Evolutionary conservation across 169 alveolate species (phyloP).

Genomic region (Plasmodium inui): DNA sequence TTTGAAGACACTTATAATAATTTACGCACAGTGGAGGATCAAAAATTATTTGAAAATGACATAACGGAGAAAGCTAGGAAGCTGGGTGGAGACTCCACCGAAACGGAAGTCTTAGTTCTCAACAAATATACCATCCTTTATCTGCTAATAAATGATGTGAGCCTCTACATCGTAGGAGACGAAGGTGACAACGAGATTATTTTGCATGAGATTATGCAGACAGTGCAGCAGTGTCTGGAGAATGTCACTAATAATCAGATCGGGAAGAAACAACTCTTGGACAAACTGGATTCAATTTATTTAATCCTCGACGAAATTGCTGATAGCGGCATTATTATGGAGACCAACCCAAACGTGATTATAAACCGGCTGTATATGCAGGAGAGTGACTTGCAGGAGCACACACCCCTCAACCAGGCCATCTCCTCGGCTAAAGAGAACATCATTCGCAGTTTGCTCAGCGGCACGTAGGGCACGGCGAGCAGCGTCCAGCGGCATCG

Average conservation of each 20-base stretch:
- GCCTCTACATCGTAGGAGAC: conserved; percentile 77
- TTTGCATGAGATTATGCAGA: conserved; percentile 77
- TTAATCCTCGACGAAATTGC: conserved; percentile 82
- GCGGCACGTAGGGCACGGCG: conserved; percentile 16
- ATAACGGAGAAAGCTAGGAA: conserved; percentile 59
- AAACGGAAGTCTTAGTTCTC: conserved; percentile 53
- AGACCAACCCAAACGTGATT: conserved; percentile 33
- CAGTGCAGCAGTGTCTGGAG: conserved; percentile 75
- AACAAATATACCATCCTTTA: conserved; percentile 66
- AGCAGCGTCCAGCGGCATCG: background rate
- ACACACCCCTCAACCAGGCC: conserved; percentile 58
- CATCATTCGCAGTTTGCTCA: conserved; percentile 47
- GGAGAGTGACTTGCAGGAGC: conserved; percentile 55
- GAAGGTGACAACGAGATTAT: conserved; percentile 80
- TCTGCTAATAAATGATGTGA: conserved; percentile 33
- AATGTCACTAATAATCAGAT: conserved; percentile 78
- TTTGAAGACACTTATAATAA: conserved; percentile 48
- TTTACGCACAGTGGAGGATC: conserved; percentile 45
- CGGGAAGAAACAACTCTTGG: conserved; percentile 75
- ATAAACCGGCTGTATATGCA: conserved; percentile 46
- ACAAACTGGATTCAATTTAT: conserved; percentile 81
- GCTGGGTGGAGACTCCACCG: conserved; percentile 72
- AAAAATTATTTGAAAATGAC: conserved; percentile 15
- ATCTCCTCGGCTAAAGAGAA: conserved; percentile 67
- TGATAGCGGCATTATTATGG: conserved; percentile 82